phyloP scores from a whole-genome alignment of 73 alveolate genomes.

The Diophrys sp. region DNA sequence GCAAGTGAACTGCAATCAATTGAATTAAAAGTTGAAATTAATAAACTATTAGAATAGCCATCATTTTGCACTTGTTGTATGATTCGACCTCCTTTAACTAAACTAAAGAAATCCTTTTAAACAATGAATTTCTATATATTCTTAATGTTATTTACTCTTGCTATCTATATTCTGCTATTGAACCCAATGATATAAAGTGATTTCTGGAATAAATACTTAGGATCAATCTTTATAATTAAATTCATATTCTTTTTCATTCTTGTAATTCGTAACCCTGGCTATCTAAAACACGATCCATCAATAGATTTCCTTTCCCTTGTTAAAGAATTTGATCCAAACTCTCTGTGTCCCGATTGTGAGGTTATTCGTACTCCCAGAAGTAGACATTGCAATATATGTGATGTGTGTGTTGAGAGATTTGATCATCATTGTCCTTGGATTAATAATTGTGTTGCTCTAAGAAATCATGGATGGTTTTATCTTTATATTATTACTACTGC shows the following conservation, averaged over 20 bases:
- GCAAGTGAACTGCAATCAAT: constrained; percentile 8
- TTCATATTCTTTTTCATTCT: background rate
- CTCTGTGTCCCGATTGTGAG: constrained; percentile 69
- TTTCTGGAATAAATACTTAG: background rate
- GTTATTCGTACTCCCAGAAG: constrained; percentile 68
- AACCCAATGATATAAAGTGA: background rate
- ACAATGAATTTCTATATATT: constrained; percentile 17
- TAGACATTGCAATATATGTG: constrained; percentile 75
- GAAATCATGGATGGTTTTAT: constrained; percentile 29
- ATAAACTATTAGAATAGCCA: constrained; percentile 25
- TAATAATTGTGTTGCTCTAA: constrained; percentile 53
- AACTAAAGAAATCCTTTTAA: constrained; percentile 4
- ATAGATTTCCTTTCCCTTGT: constrained; percentile 35
- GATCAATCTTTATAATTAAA: background rate
- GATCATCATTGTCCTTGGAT: constrained; percentile 71
- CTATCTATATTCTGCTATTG: background rate
- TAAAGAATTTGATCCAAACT: constrained; percentile 42
- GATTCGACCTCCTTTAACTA: constrained; percentile 44
- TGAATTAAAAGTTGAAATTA: constrained; percentile 24
- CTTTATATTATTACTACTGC: background rate
- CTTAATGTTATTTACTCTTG: constrained; percentile 6
- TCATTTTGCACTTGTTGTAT: constrained; percentile 26
- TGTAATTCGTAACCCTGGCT: constrained; percentile 17
- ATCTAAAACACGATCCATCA: background rate
- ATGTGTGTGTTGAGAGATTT: constrained; percentile 76